These are phyloP conservation scores for Babesia ovata DNA, from an alignment of 169 alveolate genomes.

Conservation along the genomic window DNA sequence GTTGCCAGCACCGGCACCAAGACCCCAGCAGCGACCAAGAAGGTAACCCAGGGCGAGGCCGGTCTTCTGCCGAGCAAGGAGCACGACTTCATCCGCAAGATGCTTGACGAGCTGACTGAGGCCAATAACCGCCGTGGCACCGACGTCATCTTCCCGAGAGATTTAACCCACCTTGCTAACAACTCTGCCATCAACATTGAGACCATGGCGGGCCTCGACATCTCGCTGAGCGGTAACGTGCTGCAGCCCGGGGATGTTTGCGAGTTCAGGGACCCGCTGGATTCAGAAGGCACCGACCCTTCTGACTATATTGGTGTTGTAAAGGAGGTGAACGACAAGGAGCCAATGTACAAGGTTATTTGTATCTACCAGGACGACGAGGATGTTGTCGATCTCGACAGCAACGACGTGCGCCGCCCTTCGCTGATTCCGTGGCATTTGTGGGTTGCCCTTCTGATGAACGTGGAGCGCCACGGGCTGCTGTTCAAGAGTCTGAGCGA, in stretches of 20 bases:
- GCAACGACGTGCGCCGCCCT: constrained; percentile 50
- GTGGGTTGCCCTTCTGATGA: constrained; percentile 52
- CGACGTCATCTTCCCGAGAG: constrained; percentile 9
- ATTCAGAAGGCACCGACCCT: constrained; percentile 55
- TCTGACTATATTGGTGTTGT: constrained; percentile 59
- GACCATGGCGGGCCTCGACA: constrained; percentile 38
- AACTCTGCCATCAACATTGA: constrained; percentile 29
- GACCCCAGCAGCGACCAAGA: not conserved
- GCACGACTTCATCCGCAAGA: constrained; percentile 8
- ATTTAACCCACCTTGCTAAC: constrained; percentile 4
- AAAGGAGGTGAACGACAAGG: constrained; percentile 29
- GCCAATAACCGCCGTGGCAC: constrained; percentile 7
- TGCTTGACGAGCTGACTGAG: constrained; percentile 9
- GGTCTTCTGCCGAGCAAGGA: constrained; percentile 6
- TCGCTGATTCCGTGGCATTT: constrained; percentile 55
- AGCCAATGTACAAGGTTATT: constrained; percentile 49
- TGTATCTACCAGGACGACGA: constrained; percentile 65
- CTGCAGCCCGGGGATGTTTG: constrained; percentile 62
- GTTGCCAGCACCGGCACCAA: too few species aligned
- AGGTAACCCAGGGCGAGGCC: not conserved
- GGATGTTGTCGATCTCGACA: constrained; percentile 36
- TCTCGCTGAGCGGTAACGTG: constrained; percentile 44
- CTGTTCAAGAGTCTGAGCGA: constrained; percentile 13
- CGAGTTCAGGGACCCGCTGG: constrained; percentile 70
- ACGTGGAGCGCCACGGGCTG: constrained; percentile 24